Percentiles rank a stretch among this genome's conserved stretches.
Conservation (phyloP, 371 early-diverging fungal genomes). For the Rhizopus stolonifer region DNA sequence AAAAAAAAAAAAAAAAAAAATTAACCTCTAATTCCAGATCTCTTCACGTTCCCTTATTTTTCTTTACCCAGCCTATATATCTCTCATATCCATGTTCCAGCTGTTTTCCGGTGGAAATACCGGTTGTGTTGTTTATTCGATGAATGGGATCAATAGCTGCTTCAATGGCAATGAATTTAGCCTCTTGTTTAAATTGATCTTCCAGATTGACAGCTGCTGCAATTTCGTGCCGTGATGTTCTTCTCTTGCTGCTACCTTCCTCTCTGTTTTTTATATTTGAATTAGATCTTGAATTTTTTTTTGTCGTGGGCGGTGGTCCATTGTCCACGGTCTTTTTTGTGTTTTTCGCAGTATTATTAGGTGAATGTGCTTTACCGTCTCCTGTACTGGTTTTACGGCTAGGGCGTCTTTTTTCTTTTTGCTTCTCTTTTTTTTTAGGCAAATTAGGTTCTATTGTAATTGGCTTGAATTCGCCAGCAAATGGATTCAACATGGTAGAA, state of each 20-base stretch:
- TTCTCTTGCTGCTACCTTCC: conserved; percentile 2
- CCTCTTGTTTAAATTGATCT: conserved; percentile 10
- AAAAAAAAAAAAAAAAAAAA: too few species aligned
- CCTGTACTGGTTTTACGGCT: too few species aligned
- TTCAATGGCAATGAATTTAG: conserved; percentile 40
- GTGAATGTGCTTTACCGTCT: conserved; percentile 2
- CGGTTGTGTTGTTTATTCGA: conserved; percentile 6
- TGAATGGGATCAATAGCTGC: conserved; percentile 38
- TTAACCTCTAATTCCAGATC: too few species aligned
- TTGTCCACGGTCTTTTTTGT: background rate
- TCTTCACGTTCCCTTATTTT: background rate
- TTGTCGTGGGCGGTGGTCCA: background rate
- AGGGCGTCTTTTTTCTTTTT: background rate
- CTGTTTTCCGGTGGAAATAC: background rate
- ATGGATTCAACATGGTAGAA: conserved; percentile 15
- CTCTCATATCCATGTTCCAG: conserved; percentile 45
- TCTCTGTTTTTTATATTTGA: conserved; percentile 2
- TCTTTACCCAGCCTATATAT: conserved; percentile 42
- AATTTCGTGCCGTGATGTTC: background rate
- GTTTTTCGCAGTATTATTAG: background rate
- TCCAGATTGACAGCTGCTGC: background rate
- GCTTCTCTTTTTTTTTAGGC: background rate
- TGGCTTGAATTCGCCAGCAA: conserved; percentile 14
- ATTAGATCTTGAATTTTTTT: conserved; percentile 3
- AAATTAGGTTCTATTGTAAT: background rate